These are phyloP conservation scores for Cadophora luteo-olivacea DNA, from an alignment of 2,329 filamentous ascomycete species.

Conservation along the genomic window DNA sequence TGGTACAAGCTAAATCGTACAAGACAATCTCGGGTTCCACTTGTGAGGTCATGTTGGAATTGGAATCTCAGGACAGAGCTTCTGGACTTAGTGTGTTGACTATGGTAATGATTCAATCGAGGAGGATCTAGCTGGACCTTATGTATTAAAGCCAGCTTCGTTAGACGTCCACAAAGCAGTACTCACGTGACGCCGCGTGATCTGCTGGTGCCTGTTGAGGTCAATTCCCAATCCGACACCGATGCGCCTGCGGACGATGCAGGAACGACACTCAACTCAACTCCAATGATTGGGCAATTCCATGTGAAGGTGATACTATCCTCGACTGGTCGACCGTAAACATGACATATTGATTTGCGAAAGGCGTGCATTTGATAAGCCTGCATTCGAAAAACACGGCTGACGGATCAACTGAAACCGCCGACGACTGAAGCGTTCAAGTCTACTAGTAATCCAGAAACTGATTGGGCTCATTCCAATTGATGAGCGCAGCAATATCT, in stretches of 20 bases:
- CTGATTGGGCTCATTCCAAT: too few relatives aligned
- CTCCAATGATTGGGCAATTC: background rate
- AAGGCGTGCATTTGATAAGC: background rate
- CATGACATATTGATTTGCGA: background rate
- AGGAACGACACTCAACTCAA: background rate
- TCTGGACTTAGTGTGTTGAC: too few relatives aligned
- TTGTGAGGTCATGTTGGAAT: slow-evolving; percentile 15
- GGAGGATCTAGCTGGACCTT: background rate
- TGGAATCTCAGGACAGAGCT: too few relatives aligned
- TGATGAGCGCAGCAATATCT: too few relatives aligned
- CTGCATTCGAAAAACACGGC: background rate
- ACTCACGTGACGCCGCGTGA: background rate
- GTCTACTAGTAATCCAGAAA: too few relatives aligned
- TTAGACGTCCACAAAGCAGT: too few relatives aligned
- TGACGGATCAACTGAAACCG: background rate
- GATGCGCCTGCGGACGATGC: background rate
- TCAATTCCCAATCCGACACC: background rate
- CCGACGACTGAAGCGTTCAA: background rate
- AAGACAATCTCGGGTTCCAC: slow-evolving; percentile 47
- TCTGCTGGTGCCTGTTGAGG: background rate
- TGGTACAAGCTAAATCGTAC: slow-evolving; percentile 50
- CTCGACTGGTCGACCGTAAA: background rate
- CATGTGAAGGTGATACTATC: background rate
- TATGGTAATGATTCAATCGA: too few relatives aligned
- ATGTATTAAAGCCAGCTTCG: background rate